Conservation (phyloP, 2,329 filamentous ascomycete genomes). For the Mycosphaerelloides madeirae region DNA sequence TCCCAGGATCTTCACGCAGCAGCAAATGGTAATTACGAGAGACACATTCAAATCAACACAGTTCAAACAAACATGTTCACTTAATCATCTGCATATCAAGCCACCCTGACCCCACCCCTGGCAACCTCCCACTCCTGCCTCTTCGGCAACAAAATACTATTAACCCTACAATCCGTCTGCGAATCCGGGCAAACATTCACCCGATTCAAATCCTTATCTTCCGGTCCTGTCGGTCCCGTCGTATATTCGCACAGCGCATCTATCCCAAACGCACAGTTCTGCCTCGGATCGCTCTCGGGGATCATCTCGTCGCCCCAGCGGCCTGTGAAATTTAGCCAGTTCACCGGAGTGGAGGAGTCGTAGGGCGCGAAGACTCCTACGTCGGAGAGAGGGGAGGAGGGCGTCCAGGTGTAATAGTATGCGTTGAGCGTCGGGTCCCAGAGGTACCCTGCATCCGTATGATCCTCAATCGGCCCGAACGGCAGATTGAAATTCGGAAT, state of each 20-base stretch:
- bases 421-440: constrained; percentile 58
- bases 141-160: constrained; percentile 1
- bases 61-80: not conserved
- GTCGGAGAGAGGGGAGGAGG: not conserved
- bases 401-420: constrained; percentile 50
- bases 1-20: not conserved
- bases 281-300: constrained; percentile 46
- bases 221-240: constrained; percentile 58
- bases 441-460: constrained; percentile 50
- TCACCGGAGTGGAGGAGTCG: constrained; percentile 42
- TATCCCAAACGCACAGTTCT: constrained; percentile 42
- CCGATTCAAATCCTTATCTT: constrained; percentile 55
- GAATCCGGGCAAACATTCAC: constrained; percentile 54
- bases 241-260: constrained; percentile 44
- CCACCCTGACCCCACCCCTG: no score
- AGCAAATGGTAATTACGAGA: not conserved
- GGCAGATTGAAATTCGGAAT: constrained; percentile 59
- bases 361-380: constrained; percentile 45
- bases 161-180: constrained; percentile 38
- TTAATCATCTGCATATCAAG: no score
- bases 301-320: constrained; percentile 61
- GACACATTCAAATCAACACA: not conserved
- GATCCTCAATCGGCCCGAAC: constrained; percentile 49
- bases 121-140: not conserved
- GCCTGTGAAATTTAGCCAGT: constrained; percentile 55